These are phyloP conservation scores for Amanita polypyramis DNA, from an alignment of 768 basidiomycete genomes.

Conservation along the genomic window DNA sequence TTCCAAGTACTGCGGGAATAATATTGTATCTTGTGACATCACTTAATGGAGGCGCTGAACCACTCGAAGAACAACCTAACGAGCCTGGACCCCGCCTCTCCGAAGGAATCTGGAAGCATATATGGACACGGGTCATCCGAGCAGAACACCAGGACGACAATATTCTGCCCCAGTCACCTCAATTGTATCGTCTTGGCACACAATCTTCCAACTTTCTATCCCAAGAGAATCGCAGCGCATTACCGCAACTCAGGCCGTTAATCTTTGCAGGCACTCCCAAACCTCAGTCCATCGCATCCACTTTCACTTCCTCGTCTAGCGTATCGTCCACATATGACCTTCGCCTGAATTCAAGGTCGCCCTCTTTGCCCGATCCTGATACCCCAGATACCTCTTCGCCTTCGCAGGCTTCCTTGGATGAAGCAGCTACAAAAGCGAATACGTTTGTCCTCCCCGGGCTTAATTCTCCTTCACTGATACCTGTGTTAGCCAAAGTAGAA, in stretches of 20 bases:
- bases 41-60: conserved; percentile 9
- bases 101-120: conserved; percentile 78
- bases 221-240: conserved; percentile 16
- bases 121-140: conserved; percentile 69
- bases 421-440: conserved; percentile 28
- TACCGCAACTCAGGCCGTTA: conserved; percentile 32
- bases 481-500: conserved; percentile 88
- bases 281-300: conserved; percentile 23
- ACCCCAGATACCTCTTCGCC: conserved; percentile 45
- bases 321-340: conserved; percentile 43
- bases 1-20: conserved; percentile 79
- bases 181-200: conserved; percentile 10
- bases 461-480: conserved; percentile 52
- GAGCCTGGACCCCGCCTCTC: conserved; percentile 75
- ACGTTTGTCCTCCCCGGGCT: conserved; percentile 61
- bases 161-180: conserved; percentile 18
- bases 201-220: conserved; percentile 29
- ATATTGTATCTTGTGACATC: conserved; percentile 66
- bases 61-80: conserved; percentile 24
- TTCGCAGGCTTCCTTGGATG: conserved; percentile 18
- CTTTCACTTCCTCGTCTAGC: conserved; percentile 38
- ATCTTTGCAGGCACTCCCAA: conserved; percentile 30
- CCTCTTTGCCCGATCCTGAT: conserved; percentile 37
- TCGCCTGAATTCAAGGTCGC: conserved; percentile 37
- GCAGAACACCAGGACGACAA: conserved; percentile 44